Base-by-base conservation (phyloP, 257 asterid genomes). In the Solanum bulbocastanum region DNA sequence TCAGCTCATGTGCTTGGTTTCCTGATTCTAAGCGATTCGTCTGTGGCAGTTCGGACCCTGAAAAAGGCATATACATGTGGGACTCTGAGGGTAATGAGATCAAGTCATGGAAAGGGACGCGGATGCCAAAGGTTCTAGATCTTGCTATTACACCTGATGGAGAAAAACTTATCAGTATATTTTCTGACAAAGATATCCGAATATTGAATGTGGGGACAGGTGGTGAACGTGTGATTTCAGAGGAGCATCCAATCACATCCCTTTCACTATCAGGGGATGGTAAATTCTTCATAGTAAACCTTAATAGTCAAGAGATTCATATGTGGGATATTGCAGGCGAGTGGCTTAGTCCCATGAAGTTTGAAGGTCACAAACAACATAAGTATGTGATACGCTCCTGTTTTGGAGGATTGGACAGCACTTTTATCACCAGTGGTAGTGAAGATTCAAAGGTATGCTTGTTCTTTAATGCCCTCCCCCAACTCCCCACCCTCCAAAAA, bases 1-100 rank as follows among this genome's bases (percentile, higher is more conserved):
- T 95, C 89, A 93, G 97, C 90, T 96, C 98, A 40, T 96, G 99
- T 88, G 99, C 98, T 84, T 96, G 99, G 99, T 95, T 96, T 90
- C 99, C 98, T 18, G 98, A 96, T 92, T 96, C 99, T 76, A 93
- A 90, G 92, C 92, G 96, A 76, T 93, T 96, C 33, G 98, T 95
- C 85, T 96, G 98, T 87, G 99, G 99, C 91, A 95, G 98, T 93
- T 94, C 98, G 1, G 98, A 91, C 62, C 96, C 98, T 58, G 94
- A 91, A 86, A 96, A 94, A 87, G 99, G 99, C 87, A 96, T 96
- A 84, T 95, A 89, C 95, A 91, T 94, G 98, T 96, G 98, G 98
- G 99, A 95, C 91, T 89, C 93, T 83, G 96, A 94, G 37, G 99
- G 98, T 25, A 94, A 94, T 25, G 95, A 96, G 93, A 91, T 96